A percentile compares a stretch with the other conserved stretches of the same genome.
Conservation (phyloP, 2,329 filamentous ascomycete genomes). For the Rosellinia necatrix region DNA sequence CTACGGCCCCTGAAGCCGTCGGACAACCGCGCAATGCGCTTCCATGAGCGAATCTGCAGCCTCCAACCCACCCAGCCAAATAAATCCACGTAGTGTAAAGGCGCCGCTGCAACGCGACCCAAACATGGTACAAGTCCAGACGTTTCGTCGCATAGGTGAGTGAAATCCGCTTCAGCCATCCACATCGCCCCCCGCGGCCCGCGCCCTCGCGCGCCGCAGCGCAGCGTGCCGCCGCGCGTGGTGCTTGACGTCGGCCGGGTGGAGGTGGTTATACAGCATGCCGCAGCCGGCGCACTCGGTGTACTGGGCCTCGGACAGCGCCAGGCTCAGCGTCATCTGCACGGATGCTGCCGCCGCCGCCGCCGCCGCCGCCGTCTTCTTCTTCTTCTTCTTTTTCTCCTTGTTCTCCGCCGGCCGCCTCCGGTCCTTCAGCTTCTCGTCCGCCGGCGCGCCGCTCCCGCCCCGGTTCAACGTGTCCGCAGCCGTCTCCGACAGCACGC, state of each 20-base stretch:
- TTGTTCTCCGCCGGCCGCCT: slow-evolving; percentile 15
- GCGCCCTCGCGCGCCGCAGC: slow-evolving; percentile 32
- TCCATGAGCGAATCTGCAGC: too few relatives aligned
- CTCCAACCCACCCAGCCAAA: too few relatives aligned
- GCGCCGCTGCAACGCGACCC: background rate
- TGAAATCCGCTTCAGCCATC: slow-evolving; percentile 1
- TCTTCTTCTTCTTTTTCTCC: slow-evolving; percentile 26
- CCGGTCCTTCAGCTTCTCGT: slow-evolving; percentile 11
- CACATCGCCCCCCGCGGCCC: background rate
- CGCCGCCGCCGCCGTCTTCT: too few relatives aligned
- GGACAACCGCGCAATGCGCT: too few relatives aligned
- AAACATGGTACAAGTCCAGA: background rate
- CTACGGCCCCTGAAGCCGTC: too few relatives aligned
- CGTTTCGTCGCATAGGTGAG: background rate
- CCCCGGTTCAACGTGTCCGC: slow-evolving; percentile 24
- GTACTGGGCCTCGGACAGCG: slow-evolving; percentile 44
- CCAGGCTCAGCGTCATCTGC: slow-evolving; percentile 49
- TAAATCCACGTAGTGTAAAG: too few relatives aligned
- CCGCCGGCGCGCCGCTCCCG: too few relatives aligned
- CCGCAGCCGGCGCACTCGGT: slow-evolving; percentile 49
- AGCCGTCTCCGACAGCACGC: slow-evolving; percentile 13
- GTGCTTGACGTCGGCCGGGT: slow-evolving; percentile 48
- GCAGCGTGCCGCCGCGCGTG: slow-evolving; percentile 46
- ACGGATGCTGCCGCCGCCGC: slow-evolving; percentile 42
- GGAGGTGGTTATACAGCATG: slow-evolving; percentile 51